phyloP scores from a whole-genome alignment of 2,329 filamentous ascomycete species.

The Verticillium klebahnii region DNA sequence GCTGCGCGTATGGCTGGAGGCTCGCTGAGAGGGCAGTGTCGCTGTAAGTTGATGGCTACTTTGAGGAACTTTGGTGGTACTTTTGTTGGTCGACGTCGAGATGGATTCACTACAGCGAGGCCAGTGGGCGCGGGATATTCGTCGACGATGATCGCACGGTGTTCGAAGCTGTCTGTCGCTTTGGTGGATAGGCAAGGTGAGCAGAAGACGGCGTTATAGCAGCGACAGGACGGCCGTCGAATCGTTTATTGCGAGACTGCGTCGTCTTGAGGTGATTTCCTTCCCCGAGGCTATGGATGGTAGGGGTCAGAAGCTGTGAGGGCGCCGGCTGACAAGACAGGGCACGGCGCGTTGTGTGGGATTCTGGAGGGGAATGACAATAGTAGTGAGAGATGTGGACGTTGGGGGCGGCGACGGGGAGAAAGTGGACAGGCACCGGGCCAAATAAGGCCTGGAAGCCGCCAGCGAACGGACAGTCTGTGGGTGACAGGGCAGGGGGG shows the following conservation, averaged over 20 bases:
- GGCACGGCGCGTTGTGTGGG: not conserved
- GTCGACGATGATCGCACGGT: not conserved
- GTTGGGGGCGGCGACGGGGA: not conserved
- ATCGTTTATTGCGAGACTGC: not conserved
- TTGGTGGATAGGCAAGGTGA: not conserved
- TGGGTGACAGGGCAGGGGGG: not conserved
- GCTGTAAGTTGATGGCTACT: not conserved
- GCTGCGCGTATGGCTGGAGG: not conserved
- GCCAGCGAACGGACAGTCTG: not conserved
- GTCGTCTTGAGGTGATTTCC: not conserved
- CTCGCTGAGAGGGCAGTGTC: not conserved
- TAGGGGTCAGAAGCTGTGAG: not conserved
- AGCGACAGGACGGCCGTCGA: not conserved
- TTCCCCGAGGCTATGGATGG: not conserved
- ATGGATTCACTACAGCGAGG: not conserved
- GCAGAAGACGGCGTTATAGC: not conserved
- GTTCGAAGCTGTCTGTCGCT: not conserved
- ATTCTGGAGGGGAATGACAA: not conserved
- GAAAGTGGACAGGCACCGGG: not conserved
- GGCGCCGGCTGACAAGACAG: not conserved
- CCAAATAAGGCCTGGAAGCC: not conserved
- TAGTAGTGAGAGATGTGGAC: not conserved
- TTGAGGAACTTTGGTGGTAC: not conserved
- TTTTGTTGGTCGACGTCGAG: not conserved
- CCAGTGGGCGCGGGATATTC: not conserved